Percentiles rank a stretch among this genome's conserved stretches.
Conservation (phyloP, 352 stramenopile genomes). For the Hyaloperonospora brassicae region DNA sequence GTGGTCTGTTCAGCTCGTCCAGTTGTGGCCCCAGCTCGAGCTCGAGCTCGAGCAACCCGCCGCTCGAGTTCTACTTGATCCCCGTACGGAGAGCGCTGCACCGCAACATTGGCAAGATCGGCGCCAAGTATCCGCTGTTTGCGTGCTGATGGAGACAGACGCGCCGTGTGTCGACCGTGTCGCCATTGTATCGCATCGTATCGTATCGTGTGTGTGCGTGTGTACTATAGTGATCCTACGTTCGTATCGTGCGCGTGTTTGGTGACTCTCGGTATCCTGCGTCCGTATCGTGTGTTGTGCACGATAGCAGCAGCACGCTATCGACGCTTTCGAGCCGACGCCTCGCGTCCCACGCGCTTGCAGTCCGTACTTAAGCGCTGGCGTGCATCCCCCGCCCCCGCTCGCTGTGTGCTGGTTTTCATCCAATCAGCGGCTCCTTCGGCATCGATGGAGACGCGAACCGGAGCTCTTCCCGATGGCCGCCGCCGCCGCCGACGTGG, state of each 20-base stretch:
- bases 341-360: no score
- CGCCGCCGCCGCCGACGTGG: constrained; percentile 30
- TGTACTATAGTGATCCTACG: neutral
- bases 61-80: constrained; percentile 72
- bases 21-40: constrained; percentile 10
- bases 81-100: constrained; percentile 69
- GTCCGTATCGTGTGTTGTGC: no score
- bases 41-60: constrained; percentile 25
- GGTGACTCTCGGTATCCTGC: no score
- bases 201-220: neutral
- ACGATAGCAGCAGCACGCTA: no score
- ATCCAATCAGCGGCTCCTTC: neutral
- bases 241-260: no score
- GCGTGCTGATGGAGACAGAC: constrained; percentile 35
- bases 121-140: constrained; percentile 65
- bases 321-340: no score
- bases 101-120: constrained; percentile 66
- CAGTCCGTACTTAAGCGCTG: no score
- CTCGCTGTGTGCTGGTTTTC: no score
- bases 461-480: neutral
- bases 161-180: neutral
- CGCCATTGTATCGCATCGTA: no score
- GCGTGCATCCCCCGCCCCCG: no score
- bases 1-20: constrained; percentile 16
- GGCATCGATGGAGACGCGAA: no score